A percentile compares a stretch with the other conserved stretches of the same genome.
Evolutionary conservation across 352 stramenopile genomes (phyloP).

Genomic region (Hyphochytrium catenoides): DNA sequence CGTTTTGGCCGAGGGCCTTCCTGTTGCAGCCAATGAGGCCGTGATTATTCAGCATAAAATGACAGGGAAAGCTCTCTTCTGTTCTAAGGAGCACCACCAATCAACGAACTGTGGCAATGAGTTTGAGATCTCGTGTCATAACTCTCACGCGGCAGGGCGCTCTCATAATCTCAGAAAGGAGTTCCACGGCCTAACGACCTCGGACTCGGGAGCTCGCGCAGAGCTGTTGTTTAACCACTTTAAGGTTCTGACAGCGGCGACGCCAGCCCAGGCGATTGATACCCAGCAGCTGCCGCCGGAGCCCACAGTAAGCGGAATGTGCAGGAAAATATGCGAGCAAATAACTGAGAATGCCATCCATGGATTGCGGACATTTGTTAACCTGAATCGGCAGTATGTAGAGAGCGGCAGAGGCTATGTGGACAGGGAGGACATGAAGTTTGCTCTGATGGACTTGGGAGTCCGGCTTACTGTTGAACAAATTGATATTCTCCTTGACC

Average conservation of each 20-base stretch:
- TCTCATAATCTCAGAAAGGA: slow-evolving; percentile 36
- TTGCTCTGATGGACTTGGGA: slow-evolving; percentile 16
- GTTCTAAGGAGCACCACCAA: slow-evolving; percentile 24
- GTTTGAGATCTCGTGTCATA: slow-evolving; percentile 30
- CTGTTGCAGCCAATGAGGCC: slow-evolving; percentile 18
- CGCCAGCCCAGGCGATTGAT: slow-evolving; percentile 19
- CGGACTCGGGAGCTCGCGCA: slow-evolving; percentile 28
- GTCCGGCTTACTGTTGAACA: slow-evolving; percentile 41
- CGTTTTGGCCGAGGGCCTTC: slow-evolving; percentile 23
- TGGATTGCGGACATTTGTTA: slow-evolving; percentile 23
- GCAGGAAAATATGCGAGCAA: slow-evolving; percentile 25
- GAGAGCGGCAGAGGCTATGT: slow-evolving; percentile 21
- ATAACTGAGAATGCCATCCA: slow-evolving; percentile 26
- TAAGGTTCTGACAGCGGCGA: slow-evolving; percentile 26
- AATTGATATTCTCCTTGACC: slow-evolving; percentile 33
- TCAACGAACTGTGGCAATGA: slow-evolving; percentile 50
- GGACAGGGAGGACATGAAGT: slow-evolving; percentile 35
- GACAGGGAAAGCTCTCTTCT: slow-evolving; percentile 32
- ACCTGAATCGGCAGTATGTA: slow-evolving; percentile 16
- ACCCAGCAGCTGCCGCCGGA: slow-evolving; percentile 19
- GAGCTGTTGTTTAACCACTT: slow-evolving; percentile 28
- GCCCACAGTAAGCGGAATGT: slow-evolving; percentile 15
- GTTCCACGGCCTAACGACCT: slow-evolving; percentile 21
- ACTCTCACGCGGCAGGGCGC: slow-evolving; percentile 23
- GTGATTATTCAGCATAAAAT: slow-evolving; percentile 54